Evolutionary conservation across 2,329 filamentous ascomycete species (phyloP), one percentile per base, ranked within the genome.

Genomic region (Ascochyta koolunga): DNA sequence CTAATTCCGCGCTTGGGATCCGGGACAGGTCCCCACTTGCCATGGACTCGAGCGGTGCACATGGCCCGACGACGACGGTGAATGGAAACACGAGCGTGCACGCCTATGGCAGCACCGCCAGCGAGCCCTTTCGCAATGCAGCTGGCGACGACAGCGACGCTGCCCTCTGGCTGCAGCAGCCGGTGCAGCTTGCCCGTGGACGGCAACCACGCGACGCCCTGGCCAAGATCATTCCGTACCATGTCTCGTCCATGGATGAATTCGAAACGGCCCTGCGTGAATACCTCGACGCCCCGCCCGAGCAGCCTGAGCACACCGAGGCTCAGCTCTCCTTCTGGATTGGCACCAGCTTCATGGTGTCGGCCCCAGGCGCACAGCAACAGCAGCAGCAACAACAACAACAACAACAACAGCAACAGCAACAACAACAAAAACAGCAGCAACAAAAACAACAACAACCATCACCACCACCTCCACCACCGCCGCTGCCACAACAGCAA

Each of bases 271-370:
- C 67, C n/a, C 57, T 76, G 54, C 68, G 66, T 52, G 63, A 68
- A 11, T 76, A 75, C 53, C 66, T 76, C 18, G 50, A 58, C 35
- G 60, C 62, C 48, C 71, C 71, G 41, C 66, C 66, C 29, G 69
- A 72, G 7, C 45, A 70, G 39, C 72, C 73, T 24, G 73, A 75
- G 50, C 73, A 75, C 58, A 71, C 71, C 42, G 70, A 74, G 41
- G 73, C 71, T 50, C 72, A 75, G 60, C 59, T 76, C 18, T 69
- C 66, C 50, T 72, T 76, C 49, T 76, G 72, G 71, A 70, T 69
- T 21, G 71, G 70, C 51, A 66, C 73, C 21, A 65, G 56, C 53
- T 76, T 76, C 57, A 51, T 69, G 39, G 73, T 75, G 36, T 54
- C 58, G 37, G 50, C 57, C 8, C 51, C 60, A n/a, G 13, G 37